phyloP scores from a whole-genome alignment of 257 asterid species.

The Penstemon barbatus region DNA sequence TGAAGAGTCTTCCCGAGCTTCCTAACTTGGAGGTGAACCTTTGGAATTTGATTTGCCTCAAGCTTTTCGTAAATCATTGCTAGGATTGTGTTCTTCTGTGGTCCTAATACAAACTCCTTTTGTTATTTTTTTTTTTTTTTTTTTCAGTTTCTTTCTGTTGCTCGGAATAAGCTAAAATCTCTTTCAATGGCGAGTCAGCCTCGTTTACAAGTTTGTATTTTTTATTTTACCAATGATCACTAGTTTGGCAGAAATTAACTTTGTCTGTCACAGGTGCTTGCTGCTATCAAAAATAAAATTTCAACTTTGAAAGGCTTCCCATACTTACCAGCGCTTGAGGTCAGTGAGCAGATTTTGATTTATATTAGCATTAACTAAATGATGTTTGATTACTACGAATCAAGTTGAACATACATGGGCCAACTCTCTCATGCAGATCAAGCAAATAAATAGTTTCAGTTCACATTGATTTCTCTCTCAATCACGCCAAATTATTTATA shows the following conservation, averaged over 20 bases:
- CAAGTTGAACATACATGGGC: slow-evolving; percentile 4
- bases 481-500: slow-evolving; percentile 10
- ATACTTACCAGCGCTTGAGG: slow-evolving; percentile 94
- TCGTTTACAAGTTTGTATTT: slow-evolving; percentile 79
- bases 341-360: slow-evolving; percentile 39
- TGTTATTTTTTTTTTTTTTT: slow-evolving; percentile 6
- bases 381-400: not conserved
- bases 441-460: slow-evolving; percentile 6
- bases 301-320: slow-evolving; percentile 98
- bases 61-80: slow-evolving; percentile 22
- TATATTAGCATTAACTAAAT: slow-evolving; percentile 17
- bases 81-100: slow-evolving; percentile 15
- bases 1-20: slow-evolving; percentile 96
- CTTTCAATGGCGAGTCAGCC: slow-evolving; percentile 99
- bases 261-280: slow-evolving; percentile 67
- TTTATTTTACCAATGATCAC: slow-evolving; percentile 24
- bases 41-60: slow-evolving; percentile 19
- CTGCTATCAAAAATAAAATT: slow-evolving; percentile 96
- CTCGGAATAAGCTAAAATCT: slow-evolving; percentile 94
- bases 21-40: slow-evolving; percentile 92
- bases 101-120: slow-evolving; percentile 18
- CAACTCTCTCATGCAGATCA: slow-evolving; percentile 1
- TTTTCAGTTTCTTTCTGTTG: slow-evolving; percentile 92
- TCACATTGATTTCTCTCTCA: slow-evolving; percentile 13
- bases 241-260: slow-evolving; percentile 20